Evolutionary conservation across 495 filamentous ascomycete species (phyloP).

Genomic region (Aspergillus leporis): DNA sequence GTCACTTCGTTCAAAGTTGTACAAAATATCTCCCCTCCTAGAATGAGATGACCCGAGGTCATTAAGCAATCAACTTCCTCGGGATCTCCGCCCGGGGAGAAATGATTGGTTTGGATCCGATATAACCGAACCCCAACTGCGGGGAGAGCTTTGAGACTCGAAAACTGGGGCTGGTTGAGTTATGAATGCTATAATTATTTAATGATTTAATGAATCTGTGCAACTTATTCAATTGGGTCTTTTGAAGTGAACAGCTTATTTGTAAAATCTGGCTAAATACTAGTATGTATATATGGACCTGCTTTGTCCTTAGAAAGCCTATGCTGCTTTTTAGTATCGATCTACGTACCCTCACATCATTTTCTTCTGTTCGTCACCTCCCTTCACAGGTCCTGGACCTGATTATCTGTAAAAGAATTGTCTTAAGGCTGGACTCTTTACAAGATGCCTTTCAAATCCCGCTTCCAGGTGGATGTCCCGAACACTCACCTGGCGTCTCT

Average conservation of each 20-base stretch:
- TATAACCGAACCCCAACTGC: conserved; percentile 5
- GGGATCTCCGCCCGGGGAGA: conserved; percentile 8
- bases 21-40: neutral
- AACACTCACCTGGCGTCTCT: conserved; percentile 49
- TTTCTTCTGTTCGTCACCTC: neutral
- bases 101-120: conserved; percentile 13
- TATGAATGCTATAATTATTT: neutral
- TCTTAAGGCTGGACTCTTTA: neutral
- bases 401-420: neutral
- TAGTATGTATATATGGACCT: neutral
- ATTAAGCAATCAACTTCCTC: conserved; percentile 4
- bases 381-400: neutral
- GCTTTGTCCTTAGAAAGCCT: neutral
- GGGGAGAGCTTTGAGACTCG: neutral
- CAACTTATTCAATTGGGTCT: too few relatives aligned
- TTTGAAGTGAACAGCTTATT: too few relatives aligned
- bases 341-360: neutral
- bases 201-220: neutral
- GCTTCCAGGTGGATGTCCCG: conserved; percentile 50
- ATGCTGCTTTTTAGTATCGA: too few relatives aligned
- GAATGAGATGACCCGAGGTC: conserved; percentile 15
- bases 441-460: conserved; percentile 55
- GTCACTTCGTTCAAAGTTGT: too few relatives aligned
- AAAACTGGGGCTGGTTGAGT: neutral
- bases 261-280: too few relatives aligned